phyloP scores from a whole-genome alignment of 768 basidiomycete species.

The Pisolithus orientalis region DNA sequence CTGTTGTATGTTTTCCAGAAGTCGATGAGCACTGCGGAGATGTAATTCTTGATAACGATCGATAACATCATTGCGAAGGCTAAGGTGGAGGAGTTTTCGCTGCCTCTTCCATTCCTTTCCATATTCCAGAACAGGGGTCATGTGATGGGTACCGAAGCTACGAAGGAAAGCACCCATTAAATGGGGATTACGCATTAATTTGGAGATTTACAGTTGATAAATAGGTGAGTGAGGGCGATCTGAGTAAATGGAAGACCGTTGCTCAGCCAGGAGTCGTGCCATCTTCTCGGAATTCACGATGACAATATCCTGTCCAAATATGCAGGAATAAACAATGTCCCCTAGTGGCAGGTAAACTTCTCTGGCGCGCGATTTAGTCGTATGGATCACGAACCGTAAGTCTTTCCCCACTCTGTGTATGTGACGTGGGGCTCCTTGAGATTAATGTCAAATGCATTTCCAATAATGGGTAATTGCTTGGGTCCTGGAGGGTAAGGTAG shows the following conservation, averaged over 20 bases:
- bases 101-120: constrained; percentile 12
- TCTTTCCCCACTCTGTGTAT: constrained; percentile 15
- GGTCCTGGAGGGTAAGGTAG: constrained; percentile 12
- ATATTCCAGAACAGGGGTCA: constrained; percentile 6
- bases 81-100: constrained; percentile 9
- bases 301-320: constrained; percentile 1
- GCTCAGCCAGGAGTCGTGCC: constrained; percentile 2
- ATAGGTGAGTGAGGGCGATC: neutral
- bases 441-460: constrained; percentile 10
- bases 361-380: neutral
- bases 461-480: constrained; percentile 5
- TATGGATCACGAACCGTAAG: constrained; percentile 7
- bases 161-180: neutral
- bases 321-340: neutral
- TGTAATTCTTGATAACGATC: constrained; percentile 30
- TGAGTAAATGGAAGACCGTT: constrained; percentile 1
- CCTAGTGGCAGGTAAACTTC: neutral
- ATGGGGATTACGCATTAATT: neutral
- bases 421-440: constrained; percentile 6
- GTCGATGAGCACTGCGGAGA: constrained; percentile 21
- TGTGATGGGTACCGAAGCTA: constrained; percentile 7
- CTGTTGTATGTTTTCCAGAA: constrained; percentile 27
- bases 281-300: constrained; percentile 2
- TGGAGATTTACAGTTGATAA: neutral
- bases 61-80: constrained; percentile 2